Base-by-base conservation (phyloP, 176 grass and related monocot species). In the Poa annua region DNA sequence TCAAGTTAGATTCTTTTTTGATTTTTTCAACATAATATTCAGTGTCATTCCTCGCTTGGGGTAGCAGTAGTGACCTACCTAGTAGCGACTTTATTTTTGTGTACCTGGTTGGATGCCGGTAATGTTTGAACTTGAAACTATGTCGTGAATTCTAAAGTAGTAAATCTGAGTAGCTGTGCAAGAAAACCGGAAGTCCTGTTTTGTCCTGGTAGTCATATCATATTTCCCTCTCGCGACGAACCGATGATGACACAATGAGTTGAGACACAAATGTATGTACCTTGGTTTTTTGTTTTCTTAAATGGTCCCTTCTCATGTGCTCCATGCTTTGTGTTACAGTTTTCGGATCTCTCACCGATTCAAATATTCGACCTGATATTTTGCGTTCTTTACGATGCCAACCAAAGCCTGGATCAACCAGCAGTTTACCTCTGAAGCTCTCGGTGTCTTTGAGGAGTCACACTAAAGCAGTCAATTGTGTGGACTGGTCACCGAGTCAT, bases 401-500 rank as follows among this genome's bases (percentile, higher is more conserved):
- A 79, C 73, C 66, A 22, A 89, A 76, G 66, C 26, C 35, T 87
- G 76, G 41, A 76, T 66, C 64, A 8, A 88, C 60, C 44, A 89
- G 34, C 47, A 89, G 64, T 78, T 42, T 73, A 32, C 88, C 90
- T 36, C 65, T 47, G 19, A 85, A 80, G 78, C 83, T 83, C 53
- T 91, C 90, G 14, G 79, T 89, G 82, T 88, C 88, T 61, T 86
- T 97, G 77, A 53, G 33, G 14, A 79, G 81, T 66, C 95, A 97
- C 86, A 85, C 35, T 78, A 89, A 81, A 68, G 86, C 90, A 88
- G 86, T 92, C 78, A 97, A 92, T 80, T 87, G 84, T 76, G 34
- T 97, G 56, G 88, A 92, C 47, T 97, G 95, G 95, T 94, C 95
- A 7, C 60, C 73, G 1, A 94, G 71, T 66, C 84, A 97, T 86